Base-by-base conservation (phyloP, 257 asterid genomes). In the Nemophila menziesii region DNA sequence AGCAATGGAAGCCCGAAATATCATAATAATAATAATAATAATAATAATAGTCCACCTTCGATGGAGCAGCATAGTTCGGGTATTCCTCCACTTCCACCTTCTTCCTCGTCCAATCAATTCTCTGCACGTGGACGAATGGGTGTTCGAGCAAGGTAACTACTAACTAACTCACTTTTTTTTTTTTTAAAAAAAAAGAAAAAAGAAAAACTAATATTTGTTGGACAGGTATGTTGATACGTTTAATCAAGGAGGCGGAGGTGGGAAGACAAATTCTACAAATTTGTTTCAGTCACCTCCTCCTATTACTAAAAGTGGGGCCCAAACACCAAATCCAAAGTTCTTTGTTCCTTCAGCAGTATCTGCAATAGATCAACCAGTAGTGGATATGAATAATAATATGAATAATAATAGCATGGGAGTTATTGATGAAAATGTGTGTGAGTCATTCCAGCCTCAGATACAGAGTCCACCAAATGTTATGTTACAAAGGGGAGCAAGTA, bases 41-140 rank as follows among this genome's bases (percentile, higher is more conserved):
- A n/a, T n/a, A n/a, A n/a, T 39, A 77, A 49, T 65, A 76, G 75
- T 72, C n/a, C n/a, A n/a, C 82, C 93, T 9, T 45, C 66, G 45
- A 24, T 53, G 19, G 18, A 21, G 43, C 94, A 81, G 61, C 74
- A 63, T 52, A 71, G 64, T 78, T 33, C 71, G 21, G 98, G 96
- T 66, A 77, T 90, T 33, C 96, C 96, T 40, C 98, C 98, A 13
- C 93, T 90, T 61, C 98, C 98, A 13, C 93, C 85, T 61, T 92
- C 96, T 11, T 93, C 98, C n/a, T 67, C 86, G 36, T 52, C 96
- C 58, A 90, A 81, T 62, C 98, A 85, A 52, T 81, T 74, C 57
- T 74, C 94, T 2, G 84, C 89, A 33, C 94, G 98, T 48, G 82
- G 83, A 45, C 68, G 96, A 61, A 64, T 60, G 65, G 83, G 92